Evolutionary conservation across 768 basidiomycete species (phyloP).

Genomic region (Naematelia encephala): DNA sequence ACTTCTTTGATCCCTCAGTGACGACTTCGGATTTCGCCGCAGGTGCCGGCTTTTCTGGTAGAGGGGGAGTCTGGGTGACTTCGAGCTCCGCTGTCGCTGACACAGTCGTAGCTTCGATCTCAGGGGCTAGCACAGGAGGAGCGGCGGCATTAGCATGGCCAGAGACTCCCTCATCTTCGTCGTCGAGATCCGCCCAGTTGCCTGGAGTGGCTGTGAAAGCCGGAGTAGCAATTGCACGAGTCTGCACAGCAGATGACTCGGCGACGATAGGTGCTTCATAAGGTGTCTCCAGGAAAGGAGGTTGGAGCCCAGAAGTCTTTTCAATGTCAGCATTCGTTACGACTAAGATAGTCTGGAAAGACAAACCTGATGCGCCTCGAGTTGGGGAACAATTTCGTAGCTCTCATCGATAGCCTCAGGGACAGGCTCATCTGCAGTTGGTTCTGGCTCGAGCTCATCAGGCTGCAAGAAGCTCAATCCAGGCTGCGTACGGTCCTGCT

Average conservation of each 20-base stretch:
- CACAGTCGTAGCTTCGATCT: not conserved
- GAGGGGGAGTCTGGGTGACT: not conserved
- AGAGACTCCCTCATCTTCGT: constrained; percentile 10
- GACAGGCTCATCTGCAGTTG: constrained; percentile 5
- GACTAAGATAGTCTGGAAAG: not conserved
- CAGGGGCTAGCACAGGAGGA: constrained; percentile 1
- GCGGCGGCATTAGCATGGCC: not conserved
- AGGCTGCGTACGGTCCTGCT: not conserved
- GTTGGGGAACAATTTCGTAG: constrained; percentile 19
- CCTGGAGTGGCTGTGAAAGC: not conserved
- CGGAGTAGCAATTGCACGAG: constrained; percentile 2
- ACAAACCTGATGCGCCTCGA: constrained; percentile 28
- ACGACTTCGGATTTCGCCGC: not conserved
- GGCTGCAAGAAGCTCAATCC: constrained; percentile 41
- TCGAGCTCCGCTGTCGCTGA: not conserved
- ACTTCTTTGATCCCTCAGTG: not conserved
- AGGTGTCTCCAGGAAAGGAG: constrained; percentile 7
- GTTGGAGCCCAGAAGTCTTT: constrained; percentile 20
- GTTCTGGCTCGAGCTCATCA: constrained; percentile 29
- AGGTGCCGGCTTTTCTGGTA: not conserved
- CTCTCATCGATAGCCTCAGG: constrained; percentile 8
- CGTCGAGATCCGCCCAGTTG: constrained; percentile 23
- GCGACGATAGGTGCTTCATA: not conserved
- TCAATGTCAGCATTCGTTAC: not conserved
- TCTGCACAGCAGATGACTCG: constrained; percentile 4